Evolutionary conservation across 164 flowering plant species (phyloP).

Genomic region (Malania oleifera): DNA sequence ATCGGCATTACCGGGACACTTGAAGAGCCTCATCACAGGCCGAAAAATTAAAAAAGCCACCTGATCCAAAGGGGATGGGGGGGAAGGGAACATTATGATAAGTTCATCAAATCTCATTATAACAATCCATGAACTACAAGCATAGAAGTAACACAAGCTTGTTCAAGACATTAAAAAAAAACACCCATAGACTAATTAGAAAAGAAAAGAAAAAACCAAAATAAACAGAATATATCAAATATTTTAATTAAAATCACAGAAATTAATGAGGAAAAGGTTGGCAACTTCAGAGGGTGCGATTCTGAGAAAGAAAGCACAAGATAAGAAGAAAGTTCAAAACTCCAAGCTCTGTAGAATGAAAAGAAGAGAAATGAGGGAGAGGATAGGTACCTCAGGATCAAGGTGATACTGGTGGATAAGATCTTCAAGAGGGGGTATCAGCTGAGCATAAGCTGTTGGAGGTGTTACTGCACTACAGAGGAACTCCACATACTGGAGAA

Average conservation of each 20-base stretch:
- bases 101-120: no score
- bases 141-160: no score
- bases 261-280: not conserved
- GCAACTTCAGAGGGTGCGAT: not conserved
- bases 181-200: not conserved
- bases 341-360: not conserved
- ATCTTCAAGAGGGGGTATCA: constrained; percentile 82
- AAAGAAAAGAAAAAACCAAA: not conserved
- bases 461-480: constrained; percentile 77
- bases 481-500: constrained; percentile 96
- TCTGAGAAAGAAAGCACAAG: not conserved
- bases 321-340: not conserved
- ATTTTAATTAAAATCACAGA: no score
- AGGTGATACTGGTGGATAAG: constrained; percentile 84
- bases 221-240: not conserved
- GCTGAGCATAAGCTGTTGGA: constrained; percentile 63
- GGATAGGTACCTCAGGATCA: constrained; percentile 79
- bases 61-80: constrained; percentile 39
- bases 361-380: not conserved
- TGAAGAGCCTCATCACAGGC: constrained; percentile 93
- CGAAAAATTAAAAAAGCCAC: constrained; percentile 94
- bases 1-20: constrained; percentile 45
- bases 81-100: no score
- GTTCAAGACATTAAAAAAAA: no score
- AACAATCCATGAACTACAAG: no score